phyloP scores from a whole-genome alignment of 73 alveolate genomes.

The Blepharisma japonicum region DNA sequence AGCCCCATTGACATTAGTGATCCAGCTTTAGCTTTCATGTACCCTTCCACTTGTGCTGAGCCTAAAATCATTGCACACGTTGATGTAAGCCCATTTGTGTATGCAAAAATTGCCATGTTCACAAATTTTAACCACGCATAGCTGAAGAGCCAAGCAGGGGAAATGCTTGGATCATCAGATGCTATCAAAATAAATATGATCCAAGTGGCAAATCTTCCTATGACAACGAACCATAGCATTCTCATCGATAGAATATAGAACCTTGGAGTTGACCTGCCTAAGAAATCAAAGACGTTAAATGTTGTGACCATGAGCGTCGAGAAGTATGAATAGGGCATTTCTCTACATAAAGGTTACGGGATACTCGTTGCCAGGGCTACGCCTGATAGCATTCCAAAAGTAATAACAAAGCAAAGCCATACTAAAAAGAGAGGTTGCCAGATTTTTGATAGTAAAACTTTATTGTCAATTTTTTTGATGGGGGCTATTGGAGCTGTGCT shows the following conservation, averaged over 20 bases:
- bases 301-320: background rate
- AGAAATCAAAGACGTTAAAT: background rate
- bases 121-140: constrained; percentile 61
- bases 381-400: constrained; percentile 6
- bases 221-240: background rate
- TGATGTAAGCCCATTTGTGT: constrained; percentile 56
- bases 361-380: constrained; percentile 8
- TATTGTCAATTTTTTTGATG: background rate
- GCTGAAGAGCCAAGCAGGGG: constrained; percentile 53
- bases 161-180: constrained; percentile 5
- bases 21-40: constrained; percentile 57
- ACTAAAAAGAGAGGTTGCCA: constrained; percentile 14
- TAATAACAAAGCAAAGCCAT: background rate
- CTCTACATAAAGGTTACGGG: constrained; percentile 31
- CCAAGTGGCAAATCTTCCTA: constrained; percentile 24
- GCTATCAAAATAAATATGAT: background rate
- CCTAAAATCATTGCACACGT: constrained; percentile 60
- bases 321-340: constrained; percentile 13
- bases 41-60: constrained; percentile 48
- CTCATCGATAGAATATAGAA: background rate
- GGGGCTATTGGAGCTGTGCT: background rate
- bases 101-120: constrained; percentile 55
- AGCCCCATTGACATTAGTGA: constrained; percentile 43
- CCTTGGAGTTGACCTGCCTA: constrained; percentile 2
- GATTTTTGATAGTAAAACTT: background rate